Evolutionary conservation across 352 stramenopile genomes (phyloP), one percentile per base, ranked within the genome.

Genomic region (Phytophthora crassamura): DNA sequence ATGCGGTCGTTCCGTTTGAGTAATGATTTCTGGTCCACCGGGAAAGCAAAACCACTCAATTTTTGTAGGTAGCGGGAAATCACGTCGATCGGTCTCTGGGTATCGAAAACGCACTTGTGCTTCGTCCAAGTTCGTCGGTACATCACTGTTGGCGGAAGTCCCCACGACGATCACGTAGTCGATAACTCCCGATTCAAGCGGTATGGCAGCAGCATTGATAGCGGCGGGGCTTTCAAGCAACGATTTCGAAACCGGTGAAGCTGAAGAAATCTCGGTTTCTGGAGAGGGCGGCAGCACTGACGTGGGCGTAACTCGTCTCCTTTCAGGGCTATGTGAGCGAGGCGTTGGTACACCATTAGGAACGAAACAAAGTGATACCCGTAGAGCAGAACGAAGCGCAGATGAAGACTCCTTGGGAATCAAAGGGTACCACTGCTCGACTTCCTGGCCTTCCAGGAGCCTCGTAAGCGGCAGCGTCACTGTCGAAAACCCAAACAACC

Each of bases 21-120:
- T 62, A 5, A 91, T 51, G 22, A 88, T 67, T 68, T 96, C 83
- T 0, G 80, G 74, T 7, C 88, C 88, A 20, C 72, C 73, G 1
- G 88, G 86, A 42, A 94, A 94, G 55, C 88, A 96, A 64, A 96
- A 96, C 87, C 88, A 96, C 64, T 96, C 88, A 47, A 96, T 88
- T 68, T 96, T 96, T 2, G 86, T 96, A 2, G 88, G 88, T 16
- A 94, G 50, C 6, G 86, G 79, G 59, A 92, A 94, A 15, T 81
- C 63, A 5, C 49, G 71, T 7, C 82, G 74, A 57, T 94, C 84
- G 2, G 52, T 60, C 0, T 18, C 32, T n/a, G 88, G 88, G 48
- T 89, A 94, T 2, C 83, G 73, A 34, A 89, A 89, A 6, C 83
- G 69, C 22, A 96, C 65, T 5, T 79, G 49, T 32, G 84, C 89